These are phyloP conservation scores for Mycena rosella DNA, from an alignment of 768 basidiomycete genomes.

Conservation along the genomic window DNA sequence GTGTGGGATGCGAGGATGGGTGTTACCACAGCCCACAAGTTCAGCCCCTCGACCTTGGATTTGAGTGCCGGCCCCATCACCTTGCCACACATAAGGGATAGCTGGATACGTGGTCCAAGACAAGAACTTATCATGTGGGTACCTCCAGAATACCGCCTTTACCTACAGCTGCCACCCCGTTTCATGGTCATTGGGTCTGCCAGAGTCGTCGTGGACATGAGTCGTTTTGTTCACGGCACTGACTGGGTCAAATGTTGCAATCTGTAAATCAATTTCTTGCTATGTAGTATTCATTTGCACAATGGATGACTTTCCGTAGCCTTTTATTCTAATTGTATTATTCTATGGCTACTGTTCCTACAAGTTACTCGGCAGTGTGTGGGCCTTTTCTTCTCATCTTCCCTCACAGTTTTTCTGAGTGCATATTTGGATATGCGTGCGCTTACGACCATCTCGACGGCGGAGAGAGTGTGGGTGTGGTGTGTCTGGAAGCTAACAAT, in stretches of 20 bases:
- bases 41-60: neutral
- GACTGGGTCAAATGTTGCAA: constrained; percentile 10
- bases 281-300: neutral
- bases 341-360: too few species aligned
- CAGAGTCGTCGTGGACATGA: constrained; percentile 2
- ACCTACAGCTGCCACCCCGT: neutral
- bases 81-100: neutral
- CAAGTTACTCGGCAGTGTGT: too few species aligned
- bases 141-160: neutral
- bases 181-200: neutral
- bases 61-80: neutral
- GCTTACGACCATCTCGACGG: neutral
- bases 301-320: neutral
- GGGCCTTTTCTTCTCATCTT: neutral
- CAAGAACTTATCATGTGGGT: constrained; percentile 10
- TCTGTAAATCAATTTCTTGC: neutral
- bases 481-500: neutral
- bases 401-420: constrained; percentile 1
- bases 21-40: neutral
- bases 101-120: constrained; percentile 9
- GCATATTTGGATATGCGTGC: neutral
- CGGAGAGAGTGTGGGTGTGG: neutral
- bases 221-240: neutral
- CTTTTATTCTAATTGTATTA: neutral
- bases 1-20: neutral